A percentile compares a stretch with the other conserved stretches of the same genome.
phyloP scores from a whole-genome alignment of 2,329 filamentous ascomycete species.

The Aureobasidium lini region DNA sequence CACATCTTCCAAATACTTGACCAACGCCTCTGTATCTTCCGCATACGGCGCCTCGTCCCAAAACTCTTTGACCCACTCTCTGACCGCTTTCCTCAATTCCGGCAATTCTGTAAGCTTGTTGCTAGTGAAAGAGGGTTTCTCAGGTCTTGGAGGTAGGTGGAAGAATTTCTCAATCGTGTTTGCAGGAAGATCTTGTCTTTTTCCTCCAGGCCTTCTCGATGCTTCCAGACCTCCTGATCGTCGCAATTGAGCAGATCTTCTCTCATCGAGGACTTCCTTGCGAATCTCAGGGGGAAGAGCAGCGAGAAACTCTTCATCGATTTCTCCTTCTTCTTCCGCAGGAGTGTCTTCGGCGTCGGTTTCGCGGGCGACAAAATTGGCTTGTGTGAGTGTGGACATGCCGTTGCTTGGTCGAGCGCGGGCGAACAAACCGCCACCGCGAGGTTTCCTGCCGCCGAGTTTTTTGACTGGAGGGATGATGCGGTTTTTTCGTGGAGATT shows the following conservation, averaged over 20 bases:
- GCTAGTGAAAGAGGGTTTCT: conserved; percentile 56
- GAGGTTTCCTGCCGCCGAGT: conserved; percentile 56
- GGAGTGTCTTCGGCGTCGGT: conserved; percentile 25
- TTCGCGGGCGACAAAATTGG: conserved; percentile 55
- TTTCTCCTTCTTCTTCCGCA: conserved; percentile 40
- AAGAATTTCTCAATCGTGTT: conserved; percentile 31
- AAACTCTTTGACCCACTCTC: conserved; percentile 69
- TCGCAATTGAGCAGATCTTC: conserved; percentile 54
- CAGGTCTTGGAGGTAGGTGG: conserved; percentile 42
- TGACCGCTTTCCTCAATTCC: conserved; percentile 68
- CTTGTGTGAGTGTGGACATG: conserved; percentile 59
- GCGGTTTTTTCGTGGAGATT: conserved; percentile 51
- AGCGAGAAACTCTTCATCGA: conserved; percentile 68
- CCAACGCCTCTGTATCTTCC: conserved; percentile 69
- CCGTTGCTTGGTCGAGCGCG: conserved; percentile 43
- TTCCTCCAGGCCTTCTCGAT: conserved; percentile 7
- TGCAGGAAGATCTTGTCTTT: conserved; percentile 18
- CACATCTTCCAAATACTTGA: conserved; percentile 64
- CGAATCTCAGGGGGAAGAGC: conserved; percentile 77
- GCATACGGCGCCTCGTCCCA: conserved; percentile 65
- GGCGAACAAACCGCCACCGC: conserved; percentile 40
- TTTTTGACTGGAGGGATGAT: conserved; percentile 45
- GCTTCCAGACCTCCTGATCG: conserved; percentile 36
- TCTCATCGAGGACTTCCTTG: conserved; percentile 68
- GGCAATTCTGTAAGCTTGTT: conserved; percentile 45